Evolutionary conservation across 164 flowering plant species (phyloP), one percentile per base, ranked within the genome.

Genomic region (Houttuynia cordata): DNA sequence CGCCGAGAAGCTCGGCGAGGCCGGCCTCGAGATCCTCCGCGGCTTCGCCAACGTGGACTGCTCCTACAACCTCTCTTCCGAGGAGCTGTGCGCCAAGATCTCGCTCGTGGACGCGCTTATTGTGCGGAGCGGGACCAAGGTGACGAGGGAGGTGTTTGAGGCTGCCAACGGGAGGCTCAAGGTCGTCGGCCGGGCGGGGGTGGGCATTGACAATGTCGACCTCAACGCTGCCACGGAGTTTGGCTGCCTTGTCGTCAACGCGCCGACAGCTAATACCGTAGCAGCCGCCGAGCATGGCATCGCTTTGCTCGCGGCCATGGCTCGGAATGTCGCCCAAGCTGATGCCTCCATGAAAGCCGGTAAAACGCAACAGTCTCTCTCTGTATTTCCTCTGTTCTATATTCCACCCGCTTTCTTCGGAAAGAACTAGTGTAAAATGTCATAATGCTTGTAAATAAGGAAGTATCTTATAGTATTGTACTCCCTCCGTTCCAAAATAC

Each of bases 241-340:
- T 51, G 98, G 98, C 0, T 84, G 96, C 51, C 72, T 92, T 10
- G 97, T 92, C 8, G 98, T 92, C 4, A 92, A 89, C 69, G 98
- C 96, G 4, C 98, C 96, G 9, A 89, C 96, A 5, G 98, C 97
- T 1, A 92, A 92, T 63, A 92, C 98, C 15, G 72, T 92, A 6
- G 97, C 98, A 0, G 97, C 97, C 0, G 97, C 97, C 0, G 98
- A 92, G 72, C 98, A 92, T 51, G 94, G 87, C n/a, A 87, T 92
- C 47, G 96, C 98, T 10, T 71, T 92, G 65, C 72, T 92, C 8
- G 70, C 85, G 4, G 67, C 84, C 49, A 87, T 92, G 98, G 96
- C 96, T 0, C 54, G 96, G 18, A 89, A 92, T 58, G 85, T 92
- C 21, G 80, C 96, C 17, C 98, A 85, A 73, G 78, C 96, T 37